Percentiles rank a stretch among this genome's conserved stretches.
Conservation (phyloP, 75 land plant species). For the Sequoia sempervirens region DNA sequence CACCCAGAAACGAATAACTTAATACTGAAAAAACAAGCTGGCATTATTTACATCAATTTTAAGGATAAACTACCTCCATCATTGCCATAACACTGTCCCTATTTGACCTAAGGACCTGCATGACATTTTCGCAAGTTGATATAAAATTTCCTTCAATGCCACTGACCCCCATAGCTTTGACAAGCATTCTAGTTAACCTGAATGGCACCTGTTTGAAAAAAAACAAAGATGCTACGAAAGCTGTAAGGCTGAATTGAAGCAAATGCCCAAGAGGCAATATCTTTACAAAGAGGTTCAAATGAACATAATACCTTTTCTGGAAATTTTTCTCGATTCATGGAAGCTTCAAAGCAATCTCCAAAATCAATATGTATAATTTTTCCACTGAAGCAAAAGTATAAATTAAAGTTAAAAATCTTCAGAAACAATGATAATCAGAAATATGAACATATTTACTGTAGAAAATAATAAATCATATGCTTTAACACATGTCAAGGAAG, state of each 20-base stretch:
- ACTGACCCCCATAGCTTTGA: constrained; percentile 99
- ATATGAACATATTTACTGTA: background rate
- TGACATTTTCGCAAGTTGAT: constrained; percentile 98
- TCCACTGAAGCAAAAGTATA: constrained; percentile 55
- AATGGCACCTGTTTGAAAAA: constrained; percentile 76
- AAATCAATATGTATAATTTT: constrained; percentile 98
- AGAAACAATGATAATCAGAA: background rate
- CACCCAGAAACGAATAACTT: constrained; percentile 4
- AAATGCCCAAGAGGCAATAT: background rate
- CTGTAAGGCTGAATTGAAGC: background rate
- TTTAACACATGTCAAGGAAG: background rate
- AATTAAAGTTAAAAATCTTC: background rate
- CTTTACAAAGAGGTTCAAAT: background rate
- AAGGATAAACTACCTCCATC: constrained; percentile 79
- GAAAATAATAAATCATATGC: background rate
- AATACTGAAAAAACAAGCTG: background rate
- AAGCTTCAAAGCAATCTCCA: constrained; percentile 99
- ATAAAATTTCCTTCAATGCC: constrained; percentile 98
- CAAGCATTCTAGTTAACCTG: constrained; percentile 97
- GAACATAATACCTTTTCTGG: constrained; percentile 75
- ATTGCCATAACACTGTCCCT: constrained; percentile 99
- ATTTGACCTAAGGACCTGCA: constrained; percentile 93
- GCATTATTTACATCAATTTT: background rate
- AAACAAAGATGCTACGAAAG: background rate
- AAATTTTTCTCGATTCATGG: constrained; percentile 98